phyloP scores from a whole-genome alignment of 345 rosid genomes.

The Brassica juncea region DNA sequence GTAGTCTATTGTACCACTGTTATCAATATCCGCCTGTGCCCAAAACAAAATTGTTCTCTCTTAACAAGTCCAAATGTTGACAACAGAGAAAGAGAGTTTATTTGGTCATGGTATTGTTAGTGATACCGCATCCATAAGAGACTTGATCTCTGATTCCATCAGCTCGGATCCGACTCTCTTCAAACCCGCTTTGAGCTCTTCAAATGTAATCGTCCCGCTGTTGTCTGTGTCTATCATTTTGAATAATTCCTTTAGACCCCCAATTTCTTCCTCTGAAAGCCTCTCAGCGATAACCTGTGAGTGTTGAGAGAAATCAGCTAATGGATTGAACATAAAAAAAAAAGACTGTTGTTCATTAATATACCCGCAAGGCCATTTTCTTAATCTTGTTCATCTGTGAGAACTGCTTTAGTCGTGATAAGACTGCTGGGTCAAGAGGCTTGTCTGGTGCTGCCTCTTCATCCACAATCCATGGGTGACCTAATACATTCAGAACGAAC shows the following conservation, averaged over 20 bases:
- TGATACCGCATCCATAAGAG: slow-evolving; percentile 89
- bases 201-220: slow-evolving; percentile 88
- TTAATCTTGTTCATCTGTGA: slow-evolving; percentile 96
- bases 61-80: neutral
- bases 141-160: slow-evolving; percentile 89
- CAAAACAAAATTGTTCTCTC: neutral
- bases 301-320: slow-evolving; percentile 11
- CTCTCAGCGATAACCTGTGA: slow-evolving; percentile 94
- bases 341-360: slow-evolving; percentile 25
- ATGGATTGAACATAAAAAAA: neutral
- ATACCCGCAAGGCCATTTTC: slow-evolving; percentile 95
- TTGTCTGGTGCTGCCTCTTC: slow-evolving; percentile 87
- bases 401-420: slow-evolving; percentile 90
- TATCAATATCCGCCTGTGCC: slow-evolving; percentile 89
- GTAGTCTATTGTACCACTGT: slow-evolving; percentile 85
- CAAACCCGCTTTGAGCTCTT: slow-evolving; percentile 88
- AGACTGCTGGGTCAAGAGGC: slow-evolving; percentile 93
- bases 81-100: neutral
- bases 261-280: slow-evolving; percentile 97
- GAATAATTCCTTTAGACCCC: slow-evolving; percentile 87
- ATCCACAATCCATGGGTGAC: slow-evolving; percentile 98
- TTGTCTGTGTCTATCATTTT: slow-evolving; percentile 94
- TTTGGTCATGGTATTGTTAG: neutral
- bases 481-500: slow-evolving; percentile 43
- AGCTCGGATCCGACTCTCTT: slow-evolving; percentile 84